Percentiles rank a stretch among this genome's conserved stretches.
These are phyloP conservation scores for Blepharisma japonicum DNA, from an alignment of 73 alveolate species.

Conservation along the genomic window DNA sequence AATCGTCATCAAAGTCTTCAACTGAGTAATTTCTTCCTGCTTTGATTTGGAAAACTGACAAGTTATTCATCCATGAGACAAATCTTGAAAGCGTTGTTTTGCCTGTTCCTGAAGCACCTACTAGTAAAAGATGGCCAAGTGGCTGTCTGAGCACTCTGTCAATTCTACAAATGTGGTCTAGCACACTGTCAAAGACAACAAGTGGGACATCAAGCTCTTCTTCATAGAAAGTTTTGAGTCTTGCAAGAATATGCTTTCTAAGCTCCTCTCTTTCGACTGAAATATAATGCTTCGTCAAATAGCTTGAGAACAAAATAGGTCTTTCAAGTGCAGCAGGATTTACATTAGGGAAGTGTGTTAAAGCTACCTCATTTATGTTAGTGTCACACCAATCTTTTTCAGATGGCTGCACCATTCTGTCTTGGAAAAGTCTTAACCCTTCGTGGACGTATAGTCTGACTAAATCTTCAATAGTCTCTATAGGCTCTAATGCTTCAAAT, in stretches of 20 bases:
- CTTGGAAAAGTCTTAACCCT: conserved; percentile 97
- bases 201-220: conserved; percentile 98
- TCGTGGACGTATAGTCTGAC: conserved; percentile 93
- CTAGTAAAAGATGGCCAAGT: conserved; percentile 96
- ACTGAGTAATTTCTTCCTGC: conserved; percentile 99
- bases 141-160: conserved; percentile 99
- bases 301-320: conserved; percentile 91
- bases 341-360: conserved; percentile 72
- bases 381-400: conserved; percentile 98
- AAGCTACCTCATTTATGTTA: conserved; percentile 81
- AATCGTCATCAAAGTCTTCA: conserved; percentile 97
- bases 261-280: conserved; percentile 92
- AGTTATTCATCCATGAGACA: conserved; percentile 98
- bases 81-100: conserved; percentile 88
- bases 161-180: conserved; percentile 97
- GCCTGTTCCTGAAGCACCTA: conserved; percentile 86
- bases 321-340: conserved; percentile 75
- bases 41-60: conserved; percentile 93
- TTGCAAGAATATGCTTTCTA: conserved; percentile 79
- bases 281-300: conserved; percentile 71
- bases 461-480: conserved; percentile 81
- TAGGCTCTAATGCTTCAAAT: conserved; percentile 67
- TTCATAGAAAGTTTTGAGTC: conserved; percentile 92
- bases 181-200: conserved; percentile 95
- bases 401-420: conserved; percentile 93